Conservation (phyloP, 768 basidiomycete species). For the Postia placenta region DNA sequence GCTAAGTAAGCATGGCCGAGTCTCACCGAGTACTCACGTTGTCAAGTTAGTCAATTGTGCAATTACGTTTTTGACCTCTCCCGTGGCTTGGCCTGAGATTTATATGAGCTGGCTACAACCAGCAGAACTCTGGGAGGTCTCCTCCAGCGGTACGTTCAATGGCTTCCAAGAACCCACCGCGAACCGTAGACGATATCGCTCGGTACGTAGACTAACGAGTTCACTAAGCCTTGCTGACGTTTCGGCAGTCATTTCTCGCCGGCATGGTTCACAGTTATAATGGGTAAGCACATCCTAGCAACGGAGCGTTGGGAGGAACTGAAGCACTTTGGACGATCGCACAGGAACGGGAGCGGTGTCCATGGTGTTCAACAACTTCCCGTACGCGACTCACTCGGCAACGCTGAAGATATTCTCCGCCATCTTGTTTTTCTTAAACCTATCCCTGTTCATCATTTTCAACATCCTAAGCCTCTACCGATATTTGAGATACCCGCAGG, state of each 20-base stretch:
- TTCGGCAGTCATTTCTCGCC: slow-evolving; percentile 37
- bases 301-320: background rate
- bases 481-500: slow-evolving; percentile 27
- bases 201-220: background rate
- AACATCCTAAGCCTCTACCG: slow-evolving; percentile 24
- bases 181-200: background rate
- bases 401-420: slow-evolving; percentile 29
- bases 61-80: too few species aligned
- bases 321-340: background rate
- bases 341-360: slow-evolving; percentile 32
- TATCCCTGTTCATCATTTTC: slow-evolving; percentile 31
- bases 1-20: too few species aligned
- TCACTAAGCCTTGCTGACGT: background rate
- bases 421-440: slow-evolving; percentile 33
- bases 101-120: too few species aligned
- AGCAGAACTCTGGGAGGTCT: too few species aligned
- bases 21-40: too few species aligned
- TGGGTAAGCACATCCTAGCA: slow-evolving; percentile 26
- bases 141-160: too few species aligned
- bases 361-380: slow-evolving; percentile 35
- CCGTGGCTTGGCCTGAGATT: too few species aligned
- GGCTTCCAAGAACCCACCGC: background rate
- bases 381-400: slow-evolving; percentile 31
- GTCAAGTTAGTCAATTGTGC: too few species aligned
- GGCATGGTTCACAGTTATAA: slow-evolving; percentile 41